These are phyloP conservation scores for Corrigiola litoralis DNA, from an alignment of 179 eudicot species.

Conservation along the genomic window DNA sequence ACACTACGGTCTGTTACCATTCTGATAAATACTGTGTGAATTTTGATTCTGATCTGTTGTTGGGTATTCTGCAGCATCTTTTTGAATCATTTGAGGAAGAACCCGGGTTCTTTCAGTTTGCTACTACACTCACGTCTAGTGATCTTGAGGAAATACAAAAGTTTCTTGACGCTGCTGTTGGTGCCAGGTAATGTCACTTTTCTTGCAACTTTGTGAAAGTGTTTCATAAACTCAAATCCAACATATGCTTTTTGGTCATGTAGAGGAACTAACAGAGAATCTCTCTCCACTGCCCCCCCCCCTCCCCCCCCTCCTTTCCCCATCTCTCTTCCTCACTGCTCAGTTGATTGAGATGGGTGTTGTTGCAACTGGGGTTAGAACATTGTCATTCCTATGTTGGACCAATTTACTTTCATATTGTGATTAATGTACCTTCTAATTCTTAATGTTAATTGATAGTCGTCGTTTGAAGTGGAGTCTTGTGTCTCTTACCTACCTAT, in stretches of 20 bases:
- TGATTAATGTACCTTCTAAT: neutral
- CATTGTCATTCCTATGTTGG: neutral
- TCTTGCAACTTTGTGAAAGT: conserved; percentile 12
- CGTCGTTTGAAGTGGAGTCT: too few species aligned
- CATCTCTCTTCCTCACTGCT: too few species aligned
- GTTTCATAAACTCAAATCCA: neutral
- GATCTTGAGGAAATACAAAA: conserved; percentile 94
- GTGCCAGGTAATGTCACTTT: conserved; percentile 40
- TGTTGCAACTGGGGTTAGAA: neutral
- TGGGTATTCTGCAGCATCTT: conserved; percentile 53
- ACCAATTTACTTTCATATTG: neutral
- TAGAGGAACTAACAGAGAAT: too few species aligned
- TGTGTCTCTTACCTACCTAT: too few species aligned
- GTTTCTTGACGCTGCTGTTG: conserved; percentile 85
- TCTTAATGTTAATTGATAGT: too few species aligned
- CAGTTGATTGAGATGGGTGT: neutral
- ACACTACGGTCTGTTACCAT: neutral
- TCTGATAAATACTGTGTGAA: neutral
- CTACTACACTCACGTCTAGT: conserved; percentile 69
- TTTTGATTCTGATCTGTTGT: conserved; percentile 10
- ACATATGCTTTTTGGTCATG: neutral
- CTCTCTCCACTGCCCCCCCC: too few species aligned
- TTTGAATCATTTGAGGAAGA: conserved; percentile 79
- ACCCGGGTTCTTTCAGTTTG: conserved; percentile 75
- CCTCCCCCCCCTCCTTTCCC: too few species aligned